Percentiles rank a stretch among this genome's conserved stretches.
phyloP scores from a whole-genome alignment of 768 basidiomycete species.

The Termitomyces sp. region DNA sequence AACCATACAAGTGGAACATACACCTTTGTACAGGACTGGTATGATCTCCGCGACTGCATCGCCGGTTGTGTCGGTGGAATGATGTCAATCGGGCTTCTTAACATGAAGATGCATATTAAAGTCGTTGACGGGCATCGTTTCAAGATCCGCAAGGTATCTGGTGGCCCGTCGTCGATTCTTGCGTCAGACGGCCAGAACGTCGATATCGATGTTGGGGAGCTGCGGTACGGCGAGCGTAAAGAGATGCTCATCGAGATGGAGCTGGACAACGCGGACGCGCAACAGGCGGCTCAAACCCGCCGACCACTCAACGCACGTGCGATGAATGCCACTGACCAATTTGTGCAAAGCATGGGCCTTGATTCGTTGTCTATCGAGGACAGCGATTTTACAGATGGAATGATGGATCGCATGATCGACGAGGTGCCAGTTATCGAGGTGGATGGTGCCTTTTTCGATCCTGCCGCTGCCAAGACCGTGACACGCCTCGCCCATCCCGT shows the following conservation, averaged over 20 bases:
- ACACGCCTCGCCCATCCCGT: conserved; percentile 90
- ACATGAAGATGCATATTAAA: conserved; percentile 94
- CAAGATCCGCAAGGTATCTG: conserved; percentile 91
- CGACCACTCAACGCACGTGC: conserved; percentile 24
- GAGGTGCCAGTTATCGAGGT: conserved; percentile 96
- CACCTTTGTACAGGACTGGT: conserved; percentile 98
- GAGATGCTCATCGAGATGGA: conserved; percentile 98
- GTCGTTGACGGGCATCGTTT: conserved; percentile 89
- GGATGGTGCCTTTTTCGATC: conserved; percentile 94
- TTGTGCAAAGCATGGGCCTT: conserved; percentile 81
- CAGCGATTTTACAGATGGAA: conserved; percentile 75
- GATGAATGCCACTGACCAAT: conserved; percentile 83
- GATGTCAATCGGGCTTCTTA: conserved; percentile 89
- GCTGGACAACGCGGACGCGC: conserved; percentile 71
- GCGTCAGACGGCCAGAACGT: conserved; percentile 92
- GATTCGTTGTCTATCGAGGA: conserved; percentile 73
- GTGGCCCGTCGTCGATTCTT: conserved; percentile 82
- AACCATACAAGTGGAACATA: conserved; percentile 97
- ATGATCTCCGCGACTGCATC: conserved; percentile 87
- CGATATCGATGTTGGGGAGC: conserved; percentile 91
- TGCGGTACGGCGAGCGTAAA: conserved; percentile 93
- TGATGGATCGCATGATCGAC: conserved; percentile 97
- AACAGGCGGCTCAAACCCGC: conserved; percentile 27
- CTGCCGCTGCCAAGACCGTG: conserved; percentile 75
- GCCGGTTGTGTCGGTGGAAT: conserved; percentile 95